Evolutionary conservation across 2,329 filamentous ascomycete genomes (phyloP).

Genomic region (Exserohilum turcica): DNA sequence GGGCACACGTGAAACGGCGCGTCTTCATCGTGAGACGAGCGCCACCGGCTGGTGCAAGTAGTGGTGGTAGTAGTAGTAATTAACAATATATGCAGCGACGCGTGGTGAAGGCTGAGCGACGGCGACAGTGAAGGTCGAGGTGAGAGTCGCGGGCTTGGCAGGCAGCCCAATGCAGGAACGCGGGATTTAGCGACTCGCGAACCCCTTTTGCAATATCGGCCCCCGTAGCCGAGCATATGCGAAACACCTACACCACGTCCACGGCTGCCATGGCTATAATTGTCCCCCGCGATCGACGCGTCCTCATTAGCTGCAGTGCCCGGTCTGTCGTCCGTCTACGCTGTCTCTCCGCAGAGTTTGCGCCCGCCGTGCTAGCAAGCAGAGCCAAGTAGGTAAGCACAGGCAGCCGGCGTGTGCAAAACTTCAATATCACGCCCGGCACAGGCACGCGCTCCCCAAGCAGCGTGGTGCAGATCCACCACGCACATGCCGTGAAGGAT

Average conservation of each 20-base stretch:
- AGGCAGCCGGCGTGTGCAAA: conserved; percentile 1
- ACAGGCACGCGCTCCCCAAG: conserved; percentile 16
- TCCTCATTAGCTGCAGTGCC: too few relatives aligned
- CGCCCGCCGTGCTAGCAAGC: background rate
- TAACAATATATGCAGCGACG: background rate
- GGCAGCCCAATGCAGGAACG: conserved; percentile 13
- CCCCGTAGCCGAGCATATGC: too few relatives aligned
- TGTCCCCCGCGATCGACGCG: too few relatives aligned
- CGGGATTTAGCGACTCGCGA: conserved; percentile 8
- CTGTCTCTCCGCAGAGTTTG: background rate
- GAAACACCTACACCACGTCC: too few relatives aligned
- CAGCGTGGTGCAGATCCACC: conserved; percentile 17
- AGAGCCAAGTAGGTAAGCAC: too few relatives aligned
- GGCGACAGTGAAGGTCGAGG: background rate
- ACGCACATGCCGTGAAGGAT: conserved; percentile 4
- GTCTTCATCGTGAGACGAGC: background rate
- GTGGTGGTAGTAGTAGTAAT: too few relatives aligned
- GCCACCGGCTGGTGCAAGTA: background rate
- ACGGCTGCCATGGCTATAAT: too few relatives aligned
- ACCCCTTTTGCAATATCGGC: background rate
- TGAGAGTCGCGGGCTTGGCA: conserved; percentile 9
- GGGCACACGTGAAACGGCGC: background rate
- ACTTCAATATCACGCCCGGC: conserved; percentile 3
- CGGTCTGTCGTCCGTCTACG: background rate
- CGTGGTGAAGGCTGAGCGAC: background rate